phyloP scores from a whole-genome alignment of 768 basidiomycete species.

The Rhodotorula paludigena region DNA sequence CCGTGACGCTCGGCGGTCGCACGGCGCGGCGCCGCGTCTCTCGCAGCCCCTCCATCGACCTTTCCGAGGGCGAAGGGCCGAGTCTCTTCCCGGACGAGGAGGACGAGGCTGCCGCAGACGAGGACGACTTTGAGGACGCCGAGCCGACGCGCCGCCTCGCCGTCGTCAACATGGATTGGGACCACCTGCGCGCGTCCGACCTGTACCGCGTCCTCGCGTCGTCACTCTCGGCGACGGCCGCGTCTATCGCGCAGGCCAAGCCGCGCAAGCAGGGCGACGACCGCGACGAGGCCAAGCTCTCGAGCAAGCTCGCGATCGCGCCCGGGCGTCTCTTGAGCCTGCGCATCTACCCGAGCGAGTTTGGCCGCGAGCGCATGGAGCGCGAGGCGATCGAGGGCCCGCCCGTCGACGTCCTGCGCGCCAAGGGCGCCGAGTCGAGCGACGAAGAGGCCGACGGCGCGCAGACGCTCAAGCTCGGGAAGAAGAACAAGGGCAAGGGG shows the following conservation, averaged over 20 bases:
- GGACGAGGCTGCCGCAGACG: conserved; percentile 50
- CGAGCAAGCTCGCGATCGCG: conserved; percentile 47
- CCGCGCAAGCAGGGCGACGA: conserved; percentile 37
- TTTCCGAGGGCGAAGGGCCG: conserved; percentile 37
- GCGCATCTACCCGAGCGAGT: conserved; percentile 84
- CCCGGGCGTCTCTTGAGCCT: conserved; percentile 71
- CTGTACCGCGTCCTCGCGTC: conserved; percentile 90
- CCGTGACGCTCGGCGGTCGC: conserved; percentile 29
- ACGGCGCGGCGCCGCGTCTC: conserved; percentile 13
- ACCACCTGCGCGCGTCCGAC: conserved; percentile 81
- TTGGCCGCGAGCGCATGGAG: conserved; percentile 79
- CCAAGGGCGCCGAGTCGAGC: conserved; percentile 44
- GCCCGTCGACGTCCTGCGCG: conserved; percentile 68
- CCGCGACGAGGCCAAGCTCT: conserved; percentile 28
- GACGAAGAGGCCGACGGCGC: conserved; percentile 52
- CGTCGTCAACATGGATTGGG: conserved; percentile 96
- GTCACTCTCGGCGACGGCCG: conserved; percentile 62
- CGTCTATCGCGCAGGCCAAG: conserved; percentile 46
- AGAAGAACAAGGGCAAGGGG: conserved; percentile 44
- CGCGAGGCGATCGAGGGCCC: conserved; percentile 87
- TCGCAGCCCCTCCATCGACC: conserved; percentile 38
- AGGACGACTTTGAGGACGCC: conserved; percentile 48
- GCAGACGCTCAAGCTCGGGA: conserved; percentile 34
- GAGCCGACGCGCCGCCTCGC: conserved; percentile 69
- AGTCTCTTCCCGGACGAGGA: conserved; percentile 59